Evolutionary conservation across 2,329 filamentous ascomycete genomes (phyloP).

Genomic region (Colletotrichum musae): DNA sequence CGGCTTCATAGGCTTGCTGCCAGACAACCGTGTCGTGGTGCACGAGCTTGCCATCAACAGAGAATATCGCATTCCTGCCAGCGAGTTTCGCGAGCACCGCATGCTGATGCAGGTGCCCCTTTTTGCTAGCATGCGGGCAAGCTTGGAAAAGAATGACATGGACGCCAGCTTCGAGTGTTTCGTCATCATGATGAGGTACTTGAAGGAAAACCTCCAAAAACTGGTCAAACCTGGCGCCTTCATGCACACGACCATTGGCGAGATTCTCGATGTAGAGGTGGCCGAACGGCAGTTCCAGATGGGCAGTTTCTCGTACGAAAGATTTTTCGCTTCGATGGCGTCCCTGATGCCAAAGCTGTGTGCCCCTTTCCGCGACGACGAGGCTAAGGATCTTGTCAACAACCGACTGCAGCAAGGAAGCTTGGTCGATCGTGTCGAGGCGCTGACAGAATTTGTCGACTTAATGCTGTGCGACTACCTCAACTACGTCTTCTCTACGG

Average conservation of each 20-base stretch:
- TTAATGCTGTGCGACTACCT: conserved; percentile 85
- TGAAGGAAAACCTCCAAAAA: conserved; percentile 79
- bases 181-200: conserved; percentile 78
- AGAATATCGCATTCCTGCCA: conserved; percentile 79
- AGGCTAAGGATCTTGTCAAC: conserved; percentile 78
- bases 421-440: conserved; percentile 83
- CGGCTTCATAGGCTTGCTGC: conserved; percentile 70
- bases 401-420: conserved; percentile 72
- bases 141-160: conserved; percentile 75
- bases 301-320: conserved; percentile 84
- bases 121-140: conserved; percentile 72
- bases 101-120: conserved; percentile 63
- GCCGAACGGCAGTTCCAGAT: conserved; percentile 78
- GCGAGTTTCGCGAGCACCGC: conserved; percentile 72
- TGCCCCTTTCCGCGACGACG: conserved; percentile 83
- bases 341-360: conserved; percentile 84
- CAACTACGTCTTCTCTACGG: conserved; percentile 83
- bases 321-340: conserved; percentile 84
- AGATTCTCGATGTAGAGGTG: conserved; percentile 81
- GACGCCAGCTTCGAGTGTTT: conserved; percentile 79
- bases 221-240: conserved; percentile 79
- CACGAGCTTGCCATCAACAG: conserved; percentile 87
- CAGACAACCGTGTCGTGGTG: conserved; percentile 81
- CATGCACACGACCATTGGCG: conserved; percentile 81
- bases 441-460: conserved; percentile 82